Evolutionary conservation across 2,329 filamentous ascomycete genomes (phyloP), one percentile per base, ranked within the genome.

Genomic region (Claviceps sp.): DNA sequence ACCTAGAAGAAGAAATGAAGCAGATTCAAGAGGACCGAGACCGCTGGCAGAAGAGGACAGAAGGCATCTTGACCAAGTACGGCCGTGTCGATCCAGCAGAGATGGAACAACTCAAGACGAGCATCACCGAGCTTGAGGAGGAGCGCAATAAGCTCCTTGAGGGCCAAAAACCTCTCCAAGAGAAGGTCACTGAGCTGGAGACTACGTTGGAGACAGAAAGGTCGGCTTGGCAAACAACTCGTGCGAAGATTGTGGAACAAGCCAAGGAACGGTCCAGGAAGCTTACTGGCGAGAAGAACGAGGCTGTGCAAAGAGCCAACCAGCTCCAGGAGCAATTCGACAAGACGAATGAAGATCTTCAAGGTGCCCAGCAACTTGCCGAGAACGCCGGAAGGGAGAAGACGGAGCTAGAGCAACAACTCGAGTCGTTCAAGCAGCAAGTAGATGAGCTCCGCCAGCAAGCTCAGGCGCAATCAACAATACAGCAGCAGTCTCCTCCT

Each of bases 41-140:
- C 64, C 81, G 88, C 53, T 96, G 91, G 87, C 89, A 95, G 68
- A 91, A 96, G 73, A 85, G 93, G 24, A 94, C 89, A 1, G 89
- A 97, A 64, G 88, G 94, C 59, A 96, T 98, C 55, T 79, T 98
- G 49, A 89, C 89, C 58, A 96, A 95, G 65, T 96, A 97, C 63
- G 90, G 95, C 59, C 87, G 91, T 52, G 88, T 94, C 50, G 93
- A 98, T 63, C 91, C 93, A 44, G 88, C 87, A 3, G 91, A 97
- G 63, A 79, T 96, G 64, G 91, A 97, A 60, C 83, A 85, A 54
- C 77, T 98, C 53, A 95, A 93, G 71, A 81, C 86, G 62, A 83
- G 84, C 54, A 79, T 96, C 50, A 71, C 80, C 6, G 71, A 70
- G 1, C 70, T 90, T 11, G 76, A 88, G 63, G 70, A 73, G 34